Evolutionary conservation across 2,329 filamentous ascomycete genomes (phyloP).

Genomic region (Fusarium bactridioides): DNA sequence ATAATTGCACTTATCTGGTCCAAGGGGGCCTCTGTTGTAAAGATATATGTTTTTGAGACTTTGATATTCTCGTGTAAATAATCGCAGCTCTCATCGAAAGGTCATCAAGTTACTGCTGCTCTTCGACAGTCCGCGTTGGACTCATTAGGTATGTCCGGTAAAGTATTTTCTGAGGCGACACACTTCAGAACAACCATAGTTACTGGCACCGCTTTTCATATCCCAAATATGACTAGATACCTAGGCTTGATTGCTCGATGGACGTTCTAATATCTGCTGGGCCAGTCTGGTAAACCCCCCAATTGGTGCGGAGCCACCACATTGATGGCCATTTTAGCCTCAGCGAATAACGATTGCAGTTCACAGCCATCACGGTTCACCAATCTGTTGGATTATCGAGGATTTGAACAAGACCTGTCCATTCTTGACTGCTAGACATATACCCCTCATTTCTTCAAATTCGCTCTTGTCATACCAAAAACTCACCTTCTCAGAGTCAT

Average conservation of each 20-base stretch:
- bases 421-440: background rate
- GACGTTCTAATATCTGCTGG: background rate
- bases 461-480: background rate
- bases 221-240: background rate
- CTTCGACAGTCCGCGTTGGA: background rate
- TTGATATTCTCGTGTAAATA: background rate
- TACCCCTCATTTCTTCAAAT: slow-evolving; percentile 1
- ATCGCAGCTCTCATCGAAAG: background rate
- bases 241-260: background rate
- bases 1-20: background rate
- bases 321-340: slow-evolving; percentile 5
- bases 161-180: background rate
- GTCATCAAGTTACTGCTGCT: too few relatives aligned
- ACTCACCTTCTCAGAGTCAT: slow-evolving; percentile 15
- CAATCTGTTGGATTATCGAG: background rate
- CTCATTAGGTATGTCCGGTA: background rate
- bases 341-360: slow-evolving; percentile 30
- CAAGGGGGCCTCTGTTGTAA: background rate
- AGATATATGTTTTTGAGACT: background rate
- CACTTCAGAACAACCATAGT: background rate
- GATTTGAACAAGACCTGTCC: background rate
- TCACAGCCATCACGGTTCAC: slow-evolving; percentile 12
- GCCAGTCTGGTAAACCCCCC: background rate
- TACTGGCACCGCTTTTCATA: background rate
- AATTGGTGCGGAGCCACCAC: slow-evolving; percentile 23